Evolutionary conservation across 441 rosid species (phyloP).

Genomic region (Sinapis alba): DNA sequence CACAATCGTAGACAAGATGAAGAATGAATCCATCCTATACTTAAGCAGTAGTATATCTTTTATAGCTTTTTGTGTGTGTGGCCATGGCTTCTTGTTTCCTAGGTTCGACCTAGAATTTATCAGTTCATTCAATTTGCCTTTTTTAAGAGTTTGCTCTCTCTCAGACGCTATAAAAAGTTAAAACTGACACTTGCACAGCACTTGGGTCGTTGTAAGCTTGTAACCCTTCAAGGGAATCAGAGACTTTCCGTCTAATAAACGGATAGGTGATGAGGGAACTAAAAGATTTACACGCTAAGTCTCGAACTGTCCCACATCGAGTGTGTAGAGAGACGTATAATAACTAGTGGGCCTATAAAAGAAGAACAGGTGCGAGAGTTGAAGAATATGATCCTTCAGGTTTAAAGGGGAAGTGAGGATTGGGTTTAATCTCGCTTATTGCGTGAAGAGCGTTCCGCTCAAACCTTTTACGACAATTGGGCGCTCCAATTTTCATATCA

Average conservation of each 20-base stretch:
- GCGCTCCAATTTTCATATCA: slow-evolving; percentile 18
- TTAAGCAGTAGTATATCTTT: not conserved
- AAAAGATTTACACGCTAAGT: not conserved
- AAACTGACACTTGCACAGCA: not conserved
- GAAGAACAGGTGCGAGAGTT: accelerated
- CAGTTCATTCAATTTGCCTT: not conserved
- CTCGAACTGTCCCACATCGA: slow-evolving; percentile 23
- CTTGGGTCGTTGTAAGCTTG: not conserved
- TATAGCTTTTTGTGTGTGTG: too few species aligned
- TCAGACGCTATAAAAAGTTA: not conserved
- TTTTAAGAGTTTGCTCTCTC: not conserved
- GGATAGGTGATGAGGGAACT: not conserved
- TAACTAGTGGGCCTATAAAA: slow-evolving; percentile 17
- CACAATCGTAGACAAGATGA: not conserved
- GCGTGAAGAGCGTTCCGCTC: slow-evolving; percentile 36
- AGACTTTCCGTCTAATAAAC: not conserved
- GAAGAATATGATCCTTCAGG: slow-evolving; percentile 24
- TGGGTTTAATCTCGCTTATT: slow-evolving; percentile 25
- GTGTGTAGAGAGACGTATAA: not conserved
- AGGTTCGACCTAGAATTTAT: not conserved
- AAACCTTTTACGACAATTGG: slow-evolving; percentile 35
- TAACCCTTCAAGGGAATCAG: not conserved
- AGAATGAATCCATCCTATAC: not conserved
- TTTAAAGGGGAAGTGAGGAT: slow-evolving; percentile 37
- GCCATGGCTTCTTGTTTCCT: too few species aligned